A percentile compares a stretch with the other conserved stretches of the same genome.
Conservation (phyloP, 371 early-diverging fungal species). For the Lichtheimia corymbifera region DNA sequence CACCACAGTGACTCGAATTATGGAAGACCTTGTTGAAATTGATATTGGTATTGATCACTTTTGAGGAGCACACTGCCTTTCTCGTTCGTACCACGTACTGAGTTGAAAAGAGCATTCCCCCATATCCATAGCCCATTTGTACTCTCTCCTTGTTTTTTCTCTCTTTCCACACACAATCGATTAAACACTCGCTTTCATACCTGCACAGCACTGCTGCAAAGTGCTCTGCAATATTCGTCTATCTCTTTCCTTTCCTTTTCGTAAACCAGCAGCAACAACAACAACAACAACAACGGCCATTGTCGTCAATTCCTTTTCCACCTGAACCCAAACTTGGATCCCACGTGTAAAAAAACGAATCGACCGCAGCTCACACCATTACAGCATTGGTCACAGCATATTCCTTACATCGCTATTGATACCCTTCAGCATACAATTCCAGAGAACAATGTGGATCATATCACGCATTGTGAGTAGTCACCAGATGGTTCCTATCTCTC, state of each 20-base stretch:
- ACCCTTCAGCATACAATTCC: constrained; percentile 1
- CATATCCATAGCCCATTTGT: constrained; percentile 4
- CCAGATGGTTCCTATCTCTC: no score
- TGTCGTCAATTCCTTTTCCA: no score
- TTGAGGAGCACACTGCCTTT: constrained; percentile 33
- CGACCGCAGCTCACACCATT: not conserved
- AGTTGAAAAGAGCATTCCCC: constrained; percentile 5
- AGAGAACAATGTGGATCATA: constrained; percentile 34
- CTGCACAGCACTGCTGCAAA: no score
- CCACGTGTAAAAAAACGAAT: no score
- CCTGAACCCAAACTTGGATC: no score
- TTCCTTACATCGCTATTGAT: constrained; percentile 5
- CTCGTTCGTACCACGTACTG: constrained; percentile 6
- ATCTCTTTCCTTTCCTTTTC: constrained; percentile 4
- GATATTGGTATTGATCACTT: constrained; percentile 74
- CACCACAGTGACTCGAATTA: constrained; percentile 76
- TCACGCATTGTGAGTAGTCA: constrained; percentile 42
- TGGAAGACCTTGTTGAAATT: constrained; percentile 82
- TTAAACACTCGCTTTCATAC: not conserved
- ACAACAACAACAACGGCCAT: not conserved
- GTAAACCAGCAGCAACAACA: not conserved
- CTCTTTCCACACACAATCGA: not conserved
- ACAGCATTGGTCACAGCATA: not conserved
- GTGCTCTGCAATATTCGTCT: no score
- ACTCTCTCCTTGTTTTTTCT: not conserved